These are phyloP conservation scores for Ceratocystiopsis minuta DNA, from an alignment of 2,329 filamentous ascomycete species.

Conservation along the genomic window DNA sequence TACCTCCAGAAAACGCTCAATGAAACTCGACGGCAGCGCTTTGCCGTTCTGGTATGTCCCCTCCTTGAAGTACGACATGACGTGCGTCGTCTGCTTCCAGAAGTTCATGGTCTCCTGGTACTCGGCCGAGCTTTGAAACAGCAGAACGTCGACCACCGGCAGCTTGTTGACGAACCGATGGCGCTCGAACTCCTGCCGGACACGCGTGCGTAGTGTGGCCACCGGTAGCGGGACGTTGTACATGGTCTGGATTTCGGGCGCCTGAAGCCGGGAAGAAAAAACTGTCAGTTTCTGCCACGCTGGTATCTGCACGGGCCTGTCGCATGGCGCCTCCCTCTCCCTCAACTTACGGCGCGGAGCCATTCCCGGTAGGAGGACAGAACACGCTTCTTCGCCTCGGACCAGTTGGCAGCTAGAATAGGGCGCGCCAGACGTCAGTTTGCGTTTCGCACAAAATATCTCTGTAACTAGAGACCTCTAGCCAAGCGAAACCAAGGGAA, in stretches of 20 bases:
- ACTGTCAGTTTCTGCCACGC: too few species aligned
- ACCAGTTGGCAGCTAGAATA: constrained; percentile 67
- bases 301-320: too few species aligned
- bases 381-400: constrained; percentile 74
- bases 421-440: not conserved
- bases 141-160: constrained; percentile 68
- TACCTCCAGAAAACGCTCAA: constrained; percentile 89
- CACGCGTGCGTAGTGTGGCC: constrained; percentile 73
- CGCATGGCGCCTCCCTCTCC: not conserved
- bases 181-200: constrained; percentile 92
- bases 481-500: constrained; percentile 8
- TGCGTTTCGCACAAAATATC: not conserved
- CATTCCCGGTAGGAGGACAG: constrained; percentile 83
- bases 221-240: constrained; percentile 85
- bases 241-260: constrained; percentile 92
- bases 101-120: constrained; percentile 99
- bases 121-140: constrained; percentile 83
- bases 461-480: too few species aligned
- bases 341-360: constrained; percentile 71
- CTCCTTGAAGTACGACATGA: constrained; percentile 90
- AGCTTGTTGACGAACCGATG: constrained; percentile 87
- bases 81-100: constrained; percentile 92
- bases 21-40: constrained; percentile 74
- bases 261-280: constrained; percentile 31
- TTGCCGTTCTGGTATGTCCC: constrained; percentile 62